Evolutionary conservation across 176 grass and related monocot genomes (phyloP).

Genomic region (Bonia amplexicaulis): DNA sequence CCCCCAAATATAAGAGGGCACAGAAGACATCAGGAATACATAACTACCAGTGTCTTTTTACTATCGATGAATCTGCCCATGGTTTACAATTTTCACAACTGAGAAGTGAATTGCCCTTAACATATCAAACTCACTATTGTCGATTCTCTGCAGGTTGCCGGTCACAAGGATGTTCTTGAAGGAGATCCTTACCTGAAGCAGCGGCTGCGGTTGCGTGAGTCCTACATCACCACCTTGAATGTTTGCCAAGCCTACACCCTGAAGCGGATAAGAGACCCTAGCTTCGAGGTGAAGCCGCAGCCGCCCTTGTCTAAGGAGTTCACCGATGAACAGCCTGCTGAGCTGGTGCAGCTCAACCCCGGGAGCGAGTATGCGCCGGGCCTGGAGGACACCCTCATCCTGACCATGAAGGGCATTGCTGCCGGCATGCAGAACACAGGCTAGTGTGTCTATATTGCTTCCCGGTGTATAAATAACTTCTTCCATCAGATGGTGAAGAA

Average conservation of each 20-base stretch:
- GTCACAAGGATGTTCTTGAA: slow-evolving; percentile 76
- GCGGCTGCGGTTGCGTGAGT: slow-evolving; percentile 70
- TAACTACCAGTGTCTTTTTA: not conserved
- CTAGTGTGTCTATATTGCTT: slow-evolving; percentile 12
- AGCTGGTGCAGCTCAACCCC: slow-evolving; percentile 62
- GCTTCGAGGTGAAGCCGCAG: slow-evolving; percentile 56
- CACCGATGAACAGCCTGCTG: slow-evolving; percentile 18
- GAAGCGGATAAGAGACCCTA: slow-evolving; percentile 76
- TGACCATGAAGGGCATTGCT: slow-evolving; percentile 91
- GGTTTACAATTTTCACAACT: not conserved
- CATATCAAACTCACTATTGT: not conserved
- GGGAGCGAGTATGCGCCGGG: slow-evolving; percentile 76
- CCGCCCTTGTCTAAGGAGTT: slow-evolving; percentile 52
- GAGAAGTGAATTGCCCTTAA: not conserved
- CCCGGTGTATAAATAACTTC: slow-evolving; percentile 25
- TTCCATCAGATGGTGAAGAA: slow-evolving; percentile 15
- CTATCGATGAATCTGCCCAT: not conserved
- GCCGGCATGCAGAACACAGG: slow-evolving; percentile 92
- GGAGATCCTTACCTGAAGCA: slow-evolving; percentile 75
- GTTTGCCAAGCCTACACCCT: slow-evolving; percentile 91
- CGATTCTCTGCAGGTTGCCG: slow-evolving; percentile 50
- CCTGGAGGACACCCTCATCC: slow-evolving; percentile 81
- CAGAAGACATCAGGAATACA: not conserved
- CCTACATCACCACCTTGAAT: slow-evolving; percentile 79
- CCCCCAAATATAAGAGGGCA: not conserved